These are phyloP conservation scores for Blastomyces percursus DNA, from an alignment of 2,329 filamentous ascomycete species.

Conservation along the genomic window DNA sequence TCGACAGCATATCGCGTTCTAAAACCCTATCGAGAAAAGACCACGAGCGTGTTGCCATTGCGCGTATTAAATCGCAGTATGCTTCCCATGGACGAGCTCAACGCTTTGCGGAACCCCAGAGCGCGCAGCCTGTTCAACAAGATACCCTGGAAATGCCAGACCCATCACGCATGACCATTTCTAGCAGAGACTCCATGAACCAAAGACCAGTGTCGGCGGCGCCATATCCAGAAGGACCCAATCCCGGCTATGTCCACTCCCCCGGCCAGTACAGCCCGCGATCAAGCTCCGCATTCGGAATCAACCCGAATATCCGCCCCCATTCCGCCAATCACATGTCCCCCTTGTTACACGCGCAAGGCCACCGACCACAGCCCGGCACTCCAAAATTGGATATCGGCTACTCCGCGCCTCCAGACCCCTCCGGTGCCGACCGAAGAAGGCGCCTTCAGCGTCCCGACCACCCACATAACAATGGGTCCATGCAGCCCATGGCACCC, in stretches of 20 bases:
- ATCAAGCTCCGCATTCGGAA: constrained; percentile 38
- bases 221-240: constrained; percentile 33
- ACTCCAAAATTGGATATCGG: constrained; percentile 36
- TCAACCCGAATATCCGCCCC: constrained; percentile 39
- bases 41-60: constrained; percentile 84
- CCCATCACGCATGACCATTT: constrained; percentile 34
- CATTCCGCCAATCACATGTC: constrained; percentile 22
- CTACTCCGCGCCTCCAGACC: constrained; percentile 37
- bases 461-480: not conserved
- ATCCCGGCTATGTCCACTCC: constrained; percentile 23
- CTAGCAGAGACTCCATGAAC: constrained; percentile 17
- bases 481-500: constrained; percentile 9
- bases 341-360: constrained; percentile 23
- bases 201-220: constrained; percentile 25
- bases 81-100: constrained; percentile 46
- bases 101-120: constrained; percentile 18
- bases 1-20: constrained; percentile 73
- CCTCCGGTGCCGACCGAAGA: constrained; percentile 27
- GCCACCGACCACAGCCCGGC: constrained; percentile 24
- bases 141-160: constrained; percentile 41
- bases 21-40: constrained; percentile 80
- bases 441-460: constrained; percentile 33
- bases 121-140: constrained; percentile 31
- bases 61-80: constrained; percentile 71
- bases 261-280: constrained; percentile 28